These are phyloP conservation scores for Aspergillus sp. DNA, from an alignment of 2,329 filamentous ascomycete genomes.

Conservation along the genomic window DNA sequence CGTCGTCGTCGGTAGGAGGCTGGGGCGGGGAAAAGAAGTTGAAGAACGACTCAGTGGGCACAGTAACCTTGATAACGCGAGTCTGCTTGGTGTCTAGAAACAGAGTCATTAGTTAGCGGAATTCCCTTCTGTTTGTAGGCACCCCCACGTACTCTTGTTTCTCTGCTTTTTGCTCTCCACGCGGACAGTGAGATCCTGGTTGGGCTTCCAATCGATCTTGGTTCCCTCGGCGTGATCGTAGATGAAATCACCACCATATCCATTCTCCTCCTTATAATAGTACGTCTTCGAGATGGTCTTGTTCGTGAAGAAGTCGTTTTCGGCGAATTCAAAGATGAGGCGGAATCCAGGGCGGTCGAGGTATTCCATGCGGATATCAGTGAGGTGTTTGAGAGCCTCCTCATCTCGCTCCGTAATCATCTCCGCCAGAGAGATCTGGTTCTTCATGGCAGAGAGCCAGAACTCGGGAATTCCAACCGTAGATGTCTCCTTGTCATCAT, in stretches of 20 bases:
- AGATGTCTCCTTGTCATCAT: conserved; percentile 43
- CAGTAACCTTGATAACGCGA: conserved; percentile 97
- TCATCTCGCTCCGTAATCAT: conserved; percentile 99
- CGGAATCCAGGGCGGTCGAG: conserved; percentile 97
- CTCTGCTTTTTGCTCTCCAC: conserved; percentile 99
- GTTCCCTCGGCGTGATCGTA: conserved; percentile 98
- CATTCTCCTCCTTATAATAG: conserved; percentile 97
- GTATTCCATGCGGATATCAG: conserved; percentile 98
- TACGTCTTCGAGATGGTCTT: conserved; percentile 98
- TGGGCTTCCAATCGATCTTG: conserved; percentile 94
- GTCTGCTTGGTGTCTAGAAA: conserved; percentile 93
- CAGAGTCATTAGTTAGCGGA: neutral
- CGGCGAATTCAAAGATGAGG: conserved; percentile 92
- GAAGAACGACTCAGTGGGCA: conserved; percentile 97
- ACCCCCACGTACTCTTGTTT: conserved; percentile 80
- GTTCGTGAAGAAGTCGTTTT: conserved; percentile 97
- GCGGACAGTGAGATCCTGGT: conserved; percentile 89
- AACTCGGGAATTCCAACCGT: conserved; percentile 92
- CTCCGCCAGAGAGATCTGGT: conserved; percentile 93
- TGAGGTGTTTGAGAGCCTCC: conserved; percentile 82
- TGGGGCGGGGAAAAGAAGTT: conserved; percentile 98
- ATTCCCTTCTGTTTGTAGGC: neutral
- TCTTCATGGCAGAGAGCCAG: conserved; percentile 99
- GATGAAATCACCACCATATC: conserved; percentile 98
- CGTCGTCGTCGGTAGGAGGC: conserved; percentile 68